A percentile compares a stretch with the other conserved stretches of the same genome.
Conservation (phyloP, 1,284 basidiomycete species). For the Ceratobasidium sp. region DNA sequence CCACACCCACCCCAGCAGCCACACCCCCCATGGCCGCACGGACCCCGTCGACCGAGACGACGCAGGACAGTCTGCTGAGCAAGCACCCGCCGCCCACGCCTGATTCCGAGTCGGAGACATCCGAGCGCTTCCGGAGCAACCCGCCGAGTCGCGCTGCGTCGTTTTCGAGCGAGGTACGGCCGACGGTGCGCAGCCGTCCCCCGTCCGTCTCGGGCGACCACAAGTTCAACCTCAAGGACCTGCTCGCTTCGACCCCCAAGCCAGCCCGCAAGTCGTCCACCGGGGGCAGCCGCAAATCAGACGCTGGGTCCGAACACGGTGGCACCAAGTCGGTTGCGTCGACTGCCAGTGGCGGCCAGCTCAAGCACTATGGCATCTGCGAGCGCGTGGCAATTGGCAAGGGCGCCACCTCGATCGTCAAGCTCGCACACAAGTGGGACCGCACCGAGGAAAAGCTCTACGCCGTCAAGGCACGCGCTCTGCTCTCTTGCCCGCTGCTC, state of each 20-base stretch:
- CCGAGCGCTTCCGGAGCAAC: constrained; percentile 37
- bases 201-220: constrained; percentile 53
- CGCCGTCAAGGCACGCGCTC: constrained; percentile 84
- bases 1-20: constrained; percentile 54
- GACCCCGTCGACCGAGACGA: constrained; percentile 40
- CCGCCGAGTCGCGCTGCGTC: constrained; percentile 41
- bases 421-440: constrained; percentile 99
- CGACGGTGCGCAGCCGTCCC: constrained; percentile 47
- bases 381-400: constrained; percentile 97
- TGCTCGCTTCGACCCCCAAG: constrained; percentile 72
- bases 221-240: constrained; percentile 85
- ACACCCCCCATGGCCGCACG: constrained; percentile 43
- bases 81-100: constrained; percentile 25
- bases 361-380: constrained; percentile 97
- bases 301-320: constrained; percentile 58
- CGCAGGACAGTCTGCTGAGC: constrained; percentile 35
- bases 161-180: constrained; percentile 42
- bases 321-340: constrained; percentile 58
- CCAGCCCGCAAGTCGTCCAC: constrained; percentile 69
- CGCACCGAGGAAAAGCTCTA: constrained; percentile 97
- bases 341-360: constrained; percentile 61
- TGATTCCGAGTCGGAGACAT: constrained; percentile 31
- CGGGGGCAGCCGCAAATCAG: constrained; percentile 69
- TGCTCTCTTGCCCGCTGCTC: not conserved
- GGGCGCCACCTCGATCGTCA: constrained; percentile 95